Conservation (phyloP, 495 filamentous ascomycete species). For the Delitschia confertaspora region DNA sequence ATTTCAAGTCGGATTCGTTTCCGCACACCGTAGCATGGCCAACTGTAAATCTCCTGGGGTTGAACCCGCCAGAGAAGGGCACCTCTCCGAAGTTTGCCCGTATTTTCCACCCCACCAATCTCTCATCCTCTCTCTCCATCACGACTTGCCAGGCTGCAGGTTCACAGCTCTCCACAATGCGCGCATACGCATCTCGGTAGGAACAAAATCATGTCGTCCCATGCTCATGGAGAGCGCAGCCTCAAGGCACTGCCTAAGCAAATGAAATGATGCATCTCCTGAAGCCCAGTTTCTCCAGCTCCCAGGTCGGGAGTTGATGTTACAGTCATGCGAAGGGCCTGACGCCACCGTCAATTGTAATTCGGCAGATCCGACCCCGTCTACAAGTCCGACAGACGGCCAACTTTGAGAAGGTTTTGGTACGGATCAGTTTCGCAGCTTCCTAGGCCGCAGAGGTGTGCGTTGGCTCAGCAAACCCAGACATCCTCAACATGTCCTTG, state of each 20-base stretch:
- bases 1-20: too few species aligned
- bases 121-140: too few species aligned
- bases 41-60: too few species aligned
- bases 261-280: neutral
- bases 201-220: slow-evolving; percentile 3
- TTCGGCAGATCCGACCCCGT: neutral
- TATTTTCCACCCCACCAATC: neutral
- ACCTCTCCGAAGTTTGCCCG: slow-evolving; percentile 3
- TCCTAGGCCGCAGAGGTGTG: slow-evolving; percentile 1
- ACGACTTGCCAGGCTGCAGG: neutral
- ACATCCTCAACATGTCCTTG: too few species aligned
- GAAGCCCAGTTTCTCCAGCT: too few species aligned
- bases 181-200: slow-evolving; percentile 13
- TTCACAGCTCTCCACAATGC: slow-evolving; percentile 13
- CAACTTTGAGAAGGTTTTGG: neutral
- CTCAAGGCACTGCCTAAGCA: neutral
- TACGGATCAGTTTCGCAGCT: slow-evolving; percentile 3
- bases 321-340: too few species aligned
- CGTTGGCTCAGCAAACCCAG: too few species aligned
- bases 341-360: too few species aligned
- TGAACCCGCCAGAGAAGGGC: neutral
- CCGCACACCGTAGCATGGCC: too few species aligned
- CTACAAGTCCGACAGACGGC: neutral
- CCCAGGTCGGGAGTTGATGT: too few species aligned
- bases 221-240: slow-evolving; percentile 7